Base-by-base conservation (phyloP, 768 basidiomycete genomes). In the Vararia minispora region DNA sequence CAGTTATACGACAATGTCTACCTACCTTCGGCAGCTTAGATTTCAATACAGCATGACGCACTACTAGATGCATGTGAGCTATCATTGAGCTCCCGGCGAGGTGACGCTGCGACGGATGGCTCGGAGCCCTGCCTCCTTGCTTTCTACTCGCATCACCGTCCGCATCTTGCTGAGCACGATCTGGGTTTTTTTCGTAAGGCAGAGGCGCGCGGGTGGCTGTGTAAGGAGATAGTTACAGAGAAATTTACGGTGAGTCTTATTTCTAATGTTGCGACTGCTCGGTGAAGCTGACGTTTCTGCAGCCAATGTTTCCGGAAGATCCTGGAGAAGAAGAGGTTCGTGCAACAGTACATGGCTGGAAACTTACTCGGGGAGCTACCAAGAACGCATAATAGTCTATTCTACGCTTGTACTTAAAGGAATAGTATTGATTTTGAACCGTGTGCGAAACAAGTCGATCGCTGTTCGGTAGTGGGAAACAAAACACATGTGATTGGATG, bases 231-330 rank as follows among this genome's bases (percentile, higher is more conserved):
- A 16, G 51, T 86, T 4, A 75, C 68, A 3, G 67, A 71, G 49
- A 71, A 58, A 41, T 83, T 75, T 47, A 68, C 77, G 21, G 85
- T 83, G 39, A 27, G 74, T 58, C n/a, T 25, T 30, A 6, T 6
- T 37, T 31, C 41, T n/a, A 25, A 22, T 22, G 28, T 20, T 21
- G 12, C n/a, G 13, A 28, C 30, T 7, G 22, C 33, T 2, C 28
- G 31, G 21, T 39, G 18, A 3, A 14, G 13, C n/a, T 8, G 2
- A 5, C 4, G 13, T 24, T 16, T 43, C 27, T 42, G 2, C 44
- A 88, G 83, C 78, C 81, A 1, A 94, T 94, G 91, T 94, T 94
- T 49, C 81, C 80, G 0, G 76, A 89, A 4, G 91, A 95, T 60
- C 60, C 74, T 1, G 91, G 90, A 7, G 83, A 84, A 37, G 79